Conservation (phyloP, 768 basidiomycete genomes). For the Termitomyces sp. region DNA sequence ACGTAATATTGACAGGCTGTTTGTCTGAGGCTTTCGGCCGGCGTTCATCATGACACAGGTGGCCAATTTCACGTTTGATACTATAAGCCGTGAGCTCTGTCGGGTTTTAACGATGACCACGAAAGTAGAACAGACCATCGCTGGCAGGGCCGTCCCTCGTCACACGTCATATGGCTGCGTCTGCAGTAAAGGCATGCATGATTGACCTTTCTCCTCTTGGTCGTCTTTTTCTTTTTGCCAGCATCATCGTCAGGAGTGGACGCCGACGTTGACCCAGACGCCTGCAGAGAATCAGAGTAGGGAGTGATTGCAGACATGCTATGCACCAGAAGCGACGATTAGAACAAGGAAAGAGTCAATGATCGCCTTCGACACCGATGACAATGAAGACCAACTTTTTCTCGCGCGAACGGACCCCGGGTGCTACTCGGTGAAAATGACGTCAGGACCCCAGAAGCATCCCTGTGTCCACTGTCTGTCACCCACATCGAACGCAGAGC, state of each 20-base stretch:
- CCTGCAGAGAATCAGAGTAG: constrained; percentile 10
- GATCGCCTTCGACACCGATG: not conserved
- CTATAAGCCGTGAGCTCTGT: constrained; percentile 35
- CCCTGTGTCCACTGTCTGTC: too few relatives aligned
- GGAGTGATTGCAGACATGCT: constrained; percentile 13
- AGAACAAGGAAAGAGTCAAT: not conserved
- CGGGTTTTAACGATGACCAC: not conserved
- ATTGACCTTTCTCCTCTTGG: constrained; percentile 83
- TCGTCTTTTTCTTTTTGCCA: constrained; percentile 36
- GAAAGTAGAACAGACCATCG: constrained; percentile 69
- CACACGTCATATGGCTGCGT: constrained; percentile 91
- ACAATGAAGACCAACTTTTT: not conserved
- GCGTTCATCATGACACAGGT: constrained; percentile 89
- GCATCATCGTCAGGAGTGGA: constrained; percentile 8
- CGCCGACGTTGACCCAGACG: constrained; percentile 5
- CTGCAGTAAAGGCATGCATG: constrained; percentile 94
- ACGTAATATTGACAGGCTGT: constrained; percentile 26
- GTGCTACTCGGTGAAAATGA: not conserved
- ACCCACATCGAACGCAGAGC: too few relatives aligned
- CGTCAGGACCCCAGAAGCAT: not conserved
- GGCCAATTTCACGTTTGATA: constrained; percentile 95
- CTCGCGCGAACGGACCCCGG: not conserved
- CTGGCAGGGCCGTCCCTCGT: constrained; percentile 87
- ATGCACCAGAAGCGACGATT: not conserved
- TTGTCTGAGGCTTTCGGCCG: constrained; percentile 53